Evolutionary conservation across 1,139 yeast species (phyloP).

Genomic region (Debaryomyces coudertii): DNA sequence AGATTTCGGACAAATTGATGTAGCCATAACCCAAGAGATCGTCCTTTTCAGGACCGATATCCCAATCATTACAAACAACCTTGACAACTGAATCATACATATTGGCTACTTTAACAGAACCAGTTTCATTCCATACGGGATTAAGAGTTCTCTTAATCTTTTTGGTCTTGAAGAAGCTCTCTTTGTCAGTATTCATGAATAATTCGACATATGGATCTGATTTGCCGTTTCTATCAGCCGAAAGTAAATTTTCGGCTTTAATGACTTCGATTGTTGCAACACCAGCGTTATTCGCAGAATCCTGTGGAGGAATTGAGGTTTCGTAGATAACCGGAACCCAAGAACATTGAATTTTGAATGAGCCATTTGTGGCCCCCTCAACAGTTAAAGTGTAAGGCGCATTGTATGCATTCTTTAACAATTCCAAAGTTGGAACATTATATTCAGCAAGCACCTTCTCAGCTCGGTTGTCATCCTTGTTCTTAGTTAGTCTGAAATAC

Average conservation of each 20-base stretch:
- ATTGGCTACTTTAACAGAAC: conserved; percentile 55
- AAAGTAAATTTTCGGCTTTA: conserved; percentile 68
- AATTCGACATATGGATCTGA: conserved; percentile 88
- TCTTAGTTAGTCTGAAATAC: conserved; percentile 61
- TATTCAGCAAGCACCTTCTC: conserved; percentile 66
- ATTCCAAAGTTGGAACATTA: conserved; percentile 66
- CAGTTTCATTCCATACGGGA: conserved; percentile 81
- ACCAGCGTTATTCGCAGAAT: conserved; percentile 79
- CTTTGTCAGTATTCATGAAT: conserved; percentile 61
- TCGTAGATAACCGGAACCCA: conserved; percentile 75
- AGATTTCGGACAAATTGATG: conserved; percentile 62
- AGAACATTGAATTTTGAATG: conserved; percentile 63
- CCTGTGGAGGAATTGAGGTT: conserved; percentile 68
- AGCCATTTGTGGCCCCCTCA: conserved; percentile 48
- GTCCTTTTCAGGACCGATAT: conserved; percentile 82
- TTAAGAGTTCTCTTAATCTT: conserved; percentile 81
- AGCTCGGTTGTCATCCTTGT: conserved; percentile 54
- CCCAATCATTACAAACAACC: conserved; percentile 82
- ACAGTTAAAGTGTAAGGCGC: conserved; percentile 55
- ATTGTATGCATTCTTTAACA: conserved; percentile 67
- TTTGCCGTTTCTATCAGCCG: conserved; percentile 88
- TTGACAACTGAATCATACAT: conserved; percentile 62
- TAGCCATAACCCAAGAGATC: conserved; percentile 76
- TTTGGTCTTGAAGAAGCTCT: conserved; percentile 69
- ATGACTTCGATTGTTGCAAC: conserved; percentile 62